Base-by-base conservation (phyloP, 306 rosid species). In the Senna tora region DNA sequence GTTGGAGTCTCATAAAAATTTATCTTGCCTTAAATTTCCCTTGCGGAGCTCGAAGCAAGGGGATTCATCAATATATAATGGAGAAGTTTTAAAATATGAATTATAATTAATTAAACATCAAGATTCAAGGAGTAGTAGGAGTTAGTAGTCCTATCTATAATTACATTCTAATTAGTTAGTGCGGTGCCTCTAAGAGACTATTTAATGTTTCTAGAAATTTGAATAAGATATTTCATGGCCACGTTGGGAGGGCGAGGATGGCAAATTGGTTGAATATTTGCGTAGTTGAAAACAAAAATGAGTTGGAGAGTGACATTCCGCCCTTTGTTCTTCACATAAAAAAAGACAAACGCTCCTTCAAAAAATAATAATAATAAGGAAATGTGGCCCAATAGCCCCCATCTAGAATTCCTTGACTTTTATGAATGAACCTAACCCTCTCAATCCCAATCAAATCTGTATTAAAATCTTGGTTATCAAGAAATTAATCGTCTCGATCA, bases 381-480 rank as follows among this genome's bases (percentile, higher is more conserved):
- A 1, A 16, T 16, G 46, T 36, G 36, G 36, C 68, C 81, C 12
- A 67, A 58, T 45, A 25, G 57, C 56, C 12, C 30, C 41, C 67
- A 25, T 72, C 79, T 67, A 81, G 76, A 72, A 81, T 45, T 66
- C 20, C 82, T 83, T 80, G 96, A 89, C 96, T 83, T 82, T 78
- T 38, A 12, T 7, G 67, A 21, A 12, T 7, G 67, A 21, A 55
- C 25, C 41, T 42, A 52, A 64, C 28, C 1, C 49, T 19, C 64
- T 67, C 71, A 4, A n/a, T 45, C 67, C 22, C 62, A 75, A 65
- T 50, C 65, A 71, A 30, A 9, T 7, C 17, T 16, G 19, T 36
- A 56, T 76, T 77, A 63, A 79, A 58, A 39, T 22, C 91, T 84
- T 80, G 4, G 49, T 56, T 57, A 38, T 62, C 82, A 81, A 89